Conservation (phyloP, 176 grass and related monocot species). For the Cenchrus americanus region DNA sequence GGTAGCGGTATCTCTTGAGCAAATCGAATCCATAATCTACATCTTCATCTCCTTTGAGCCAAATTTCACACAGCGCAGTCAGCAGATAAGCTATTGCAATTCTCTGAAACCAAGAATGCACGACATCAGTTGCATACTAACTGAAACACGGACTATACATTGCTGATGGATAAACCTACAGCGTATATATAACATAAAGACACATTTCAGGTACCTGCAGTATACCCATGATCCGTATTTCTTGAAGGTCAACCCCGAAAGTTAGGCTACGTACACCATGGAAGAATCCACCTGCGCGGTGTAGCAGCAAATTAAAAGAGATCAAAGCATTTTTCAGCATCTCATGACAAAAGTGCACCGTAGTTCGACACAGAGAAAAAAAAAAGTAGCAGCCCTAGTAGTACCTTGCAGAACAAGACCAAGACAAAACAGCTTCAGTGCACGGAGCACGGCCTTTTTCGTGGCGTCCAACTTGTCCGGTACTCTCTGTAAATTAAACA, state of each 20-base stretch:
- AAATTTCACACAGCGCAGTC: slow-evolving; percentile 85
- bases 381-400: neutral
- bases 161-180: neutral
- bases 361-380: slow-evolving; percentile 3
- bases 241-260: slow-evolving; percentile 74
- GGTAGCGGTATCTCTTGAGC: slow-evolving; percentile 62
- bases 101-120: slow-evolving; percentile 61
- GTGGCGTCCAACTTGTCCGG: slow-evolving; percentile 69
- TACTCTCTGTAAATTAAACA: slow-evolving; percentile 60
- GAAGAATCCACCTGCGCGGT: slow-evolving; percentile 74
- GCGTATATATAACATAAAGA: neutral
- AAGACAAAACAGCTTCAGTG: slow-evolving; percentile 79
- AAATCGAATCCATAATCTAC: slow-evolving; percentile 56
- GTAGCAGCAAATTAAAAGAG: slow-evolving; percentile 29
- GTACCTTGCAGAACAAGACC: slow-evolving; percentile 95
- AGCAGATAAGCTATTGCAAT: slow-evolving; percentile 86
- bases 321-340: neutral
- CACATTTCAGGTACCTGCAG: slow-evolving; percentile 60
- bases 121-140: neutral
- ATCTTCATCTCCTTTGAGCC: slow-evolving; percentile 66
- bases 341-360: neutral
- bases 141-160: neutral
- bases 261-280: slow-evolving; percentile 80
- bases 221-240: slow-evolving; percentile 82
- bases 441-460: slow-evolving; percentile 71